Conservation (phyloP, 768 basidiomycete species). For the Megacollybia marginata region DNA sequence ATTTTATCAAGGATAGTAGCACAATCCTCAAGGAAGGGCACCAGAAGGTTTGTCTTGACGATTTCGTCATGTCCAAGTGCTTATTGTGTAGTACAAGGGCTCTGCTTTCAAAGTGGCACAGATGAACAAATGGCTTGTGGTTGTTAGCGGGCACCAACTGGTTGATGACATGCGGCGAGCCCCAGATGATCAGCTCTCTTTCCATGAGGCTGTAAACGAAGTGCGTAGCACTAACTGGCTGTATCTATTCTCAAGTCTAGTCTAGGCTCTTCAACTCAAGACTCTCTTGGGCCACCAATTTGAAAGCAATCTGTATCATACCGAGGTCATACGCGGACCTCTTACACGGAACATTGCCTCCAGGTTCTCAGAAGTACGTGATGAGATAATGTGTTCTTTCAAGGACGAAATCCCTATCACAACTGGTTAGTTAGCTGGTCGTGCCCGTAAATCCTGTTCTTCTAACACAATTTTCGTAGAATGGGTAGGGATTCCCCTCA, state of each 20-base stretch:
- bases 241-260: not conserved
- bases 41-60: not conserved
- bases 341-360: slow-evolving; percentile 5
- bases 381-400: slow-evolving; percentile 6
- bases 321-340: not conserved
- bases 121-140: slow-evolving; percentile 22
- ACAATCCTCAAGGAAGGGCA: slow-evolving; percentile 8
- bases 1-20: not conserved
- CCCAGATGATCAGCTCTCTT: slow-evolving; percentile 20
- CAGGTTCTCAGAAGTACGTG: slow-evolving; percentile 2
- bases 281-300: slow-evolving; percentile 1
- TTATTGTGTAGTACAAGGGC: slow-evolving; percentile 1
- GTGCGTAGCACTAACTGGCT: not conserved
- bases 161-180: slow-evolving; percentile 27
- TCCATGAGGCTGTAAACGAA: slow-evolving; percentile 2
- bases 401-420: slow-evolving; percentile 4
- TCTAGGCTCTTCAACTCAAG: slow-evolving; percentile 2
- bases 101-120: slow-evolving; percentile 14
- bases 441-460: not conserved
- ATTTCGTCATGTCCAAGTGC: not conserved
- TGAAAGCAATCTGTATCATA: slow-evolving; percentile 1
- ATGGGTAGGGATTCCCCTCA: slow-evolving; percentile 4
- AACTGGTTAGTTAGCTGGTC: not conserved
- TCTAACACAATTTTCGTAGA: not conserved
- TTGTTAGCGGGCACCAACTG: slow-evolving; percentile 20